These are phyloP conservation scores for Aspergillus sp. DNA, from an alignment of 2,329 filamentous ascomycete species.

Conservation along the genomic window DNA sequence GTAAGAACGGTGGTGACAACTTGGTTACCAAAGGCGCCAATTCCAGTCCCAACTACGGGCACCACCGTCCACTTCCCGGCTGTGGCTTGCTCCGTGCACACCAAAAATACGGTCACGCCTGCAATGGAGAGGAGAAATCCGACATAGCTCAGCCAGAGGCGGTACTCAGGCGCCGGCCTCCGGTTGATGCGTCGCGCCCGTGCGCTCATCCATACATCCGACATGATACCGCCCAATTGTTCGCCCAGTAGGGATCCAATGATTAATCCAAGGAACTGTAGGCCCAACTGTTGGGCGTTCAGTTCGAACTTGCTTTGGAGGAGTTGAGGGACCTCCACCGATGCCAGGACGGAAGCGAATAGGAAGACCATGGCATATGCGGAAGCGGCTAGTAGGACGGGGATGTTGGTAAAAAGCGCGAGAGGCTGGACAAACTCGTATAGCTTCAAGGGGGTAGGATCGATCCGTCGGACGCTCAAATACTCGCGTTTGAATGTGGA, in stretches of 20 bases:
- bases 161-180: slow-evolving; percentile 49
- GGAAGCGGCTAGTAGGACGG: slow-evolving; percentile 50
- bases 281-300: slow-evolving; percentile 56
- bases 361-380: slow-evolving; percentile 59
- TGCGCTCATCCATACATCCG: slow-evolving; percentile 56
- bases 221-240: slow-evolving; percentile 54
- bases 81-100: slow-evolving; percentile 48
- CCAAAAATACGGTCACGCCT: slow-evolving; percentile 56
- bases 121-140: slow-evolving; percentile 52
- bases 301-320: slow-evolving; percentile 56
- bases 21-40: slow-evolving; percentile 57
- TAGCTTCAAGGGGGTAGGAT: slow-evolving; percentile 46
- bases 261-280: slow-evolving; percentile 58
- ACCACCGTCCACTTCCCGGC: slow-evolving; percentile 52
- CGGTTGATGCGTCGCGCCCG: slow-evolving; percentile 30
- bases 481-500: slow-evolving; percentile 40
- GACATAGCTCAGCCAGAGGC: slow-evolving; percentile 57
- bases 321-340: slow-evolving; percentile 60
- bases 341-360: slow-evolving; percentile 52
- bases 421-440: slow-evolving; percentile 54
- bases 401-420: slow-evolving; percentile 44
- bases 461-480: slow-evolving; percentile 48
- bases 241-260: slow-evolving; percentile 59
- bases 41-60: slow-evolving; percentile 54
- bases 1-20: slow-evolving; percentile 61